Evolutionary conservation across 2,329 filamentous ascomycete species (phyloP), one percentile per base, ranked within the genome.

Genomic region (Neoascochyta sp.): DNA sequence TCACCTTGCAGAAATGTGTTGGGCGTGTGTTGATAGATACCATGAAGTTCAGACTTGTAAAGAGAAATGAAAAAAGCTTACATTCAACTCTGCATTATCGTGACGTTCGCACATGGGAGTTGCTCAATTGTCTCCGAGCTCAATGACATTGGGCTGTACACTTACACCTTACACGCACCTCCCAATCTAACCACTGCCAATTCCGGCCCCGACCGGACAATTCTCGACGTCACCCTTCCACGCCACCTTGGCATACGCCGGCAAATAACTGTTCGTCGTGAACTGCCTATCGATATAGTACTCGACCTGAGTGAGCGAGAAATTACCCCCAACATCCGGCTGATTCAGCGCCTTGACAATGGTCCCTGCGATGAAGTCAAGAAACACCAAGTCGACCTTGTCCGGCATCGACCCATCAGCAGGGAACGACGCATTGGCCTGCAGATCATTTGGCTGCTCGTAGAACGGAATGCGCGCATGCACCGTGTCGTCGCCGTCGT

Each of bases 401-500:
- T 66, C 62, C 0, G 71, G 67, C 11, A 54, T 29, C 3, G 45
- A 60, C 1, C 68, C 67, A 14, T 67, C 58, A 2, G 50, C 35
- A 0, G 70, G 68, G 31, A 76, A 74, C 0, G 66, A 69, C 5
- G 57, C 72, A 10, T 68, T 65, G 3, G 65, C 66, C 47, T 73
- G 68, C 43, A 74, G 70, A 44, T 72, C 72, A 38, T 68, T 63
- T 4, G 74, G 74, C 23, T 71, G 63, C 1, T 45, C 24, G 56
- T 70, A 74, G 32, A 62, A 49, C 1, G 72, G 65, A 23, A 76
- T 73, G 6, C 33, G 29, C 4, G 62, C 59, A 54, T 78, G 75
- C 5, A 65, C 45, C 0, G 75, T 78, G 39, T 79, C 75, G 44
- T 78, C 75, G 10, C 74, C 72, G 42, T 68, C 74, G 3, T 54